Evolutionary conservation across 345 rosid genomes (phyloP).

Genomic region (Bruguiera sexangula): DNA sequence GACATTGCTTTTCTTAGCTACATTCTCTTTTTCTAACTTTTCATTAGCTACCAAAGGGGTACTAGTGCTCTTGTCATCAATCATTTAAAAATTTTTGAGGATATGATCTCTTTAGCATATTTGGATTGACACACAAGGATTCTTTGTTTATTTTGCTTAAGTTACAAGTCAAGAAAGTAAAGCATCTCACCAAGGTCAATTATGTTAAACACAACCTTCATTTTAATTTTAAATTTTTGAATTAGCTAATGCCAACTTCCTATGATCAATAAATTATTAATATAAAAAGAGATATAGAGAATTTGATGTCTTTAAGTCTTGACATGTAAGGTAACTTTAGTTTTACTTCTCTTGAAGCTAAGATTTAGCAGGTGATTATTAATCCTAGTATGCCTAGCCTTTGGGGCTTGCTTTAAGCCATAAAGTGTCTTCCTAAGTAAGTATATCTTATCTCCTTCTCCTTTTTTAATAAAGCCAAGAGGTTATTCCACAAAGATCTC

Average conservation of each 20-base stretch:
- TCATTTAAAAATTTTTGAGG: not conserved
- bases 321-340: not conserved
- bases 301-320: not conserved
- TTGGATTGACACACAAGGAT: no score
- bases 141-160: no score
- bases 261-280: not conserved
- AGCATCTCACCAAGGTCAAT: not conserved
- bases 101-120: no score
- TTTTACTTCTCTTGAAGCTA: not conserved
- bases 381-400: no score
- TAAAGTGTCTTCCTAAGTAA: no score
- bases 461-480: no score
- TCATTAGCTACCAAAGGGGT: not conserved
- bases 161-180: not conserved
- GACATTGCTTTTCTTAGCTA: not conserved
- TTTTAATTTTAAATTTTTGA: not conserved
- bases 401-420: no score
- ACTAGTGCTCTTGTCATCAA: no score
- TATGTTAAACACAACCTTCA: not conserved
- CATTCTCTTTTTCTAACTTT: not conserved
- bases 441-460: no score
- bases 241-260: not conserved
- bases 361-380: not conserved
- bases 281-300: not conserved
- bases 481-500: no score